Evolutionary conservation across 208 protist species (phyloP), one percentile per base, ranked within the genome.

Genomic region (Herpetomonas tarakana): DNA sequence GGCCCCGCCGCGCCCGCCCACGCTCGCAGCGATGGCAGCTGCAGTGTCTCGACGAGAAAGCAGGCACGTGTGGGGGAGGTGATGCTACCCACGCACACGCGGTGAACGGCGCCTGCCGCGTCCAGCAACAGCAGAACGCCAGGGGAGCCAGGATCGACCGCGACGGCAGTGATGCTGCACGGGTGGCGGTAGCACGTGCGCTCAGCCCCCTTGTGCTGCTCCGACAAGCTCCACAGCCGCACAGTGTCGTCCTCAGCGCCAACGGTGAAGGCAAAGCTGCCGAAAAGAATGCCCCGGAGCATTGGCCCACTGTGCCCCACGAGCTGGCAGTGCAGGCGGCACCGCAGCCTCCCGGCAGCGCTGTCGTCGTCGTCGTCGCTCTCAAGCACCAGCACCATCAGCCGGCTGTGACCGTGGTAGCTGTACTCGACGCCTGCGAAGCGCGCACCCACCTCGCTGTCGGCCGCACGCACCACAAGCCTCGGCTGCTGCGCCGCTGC

Each of bases 181-280:
- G 50, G 22, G 61, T 95, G 83, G 11, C 59, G 57, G 64, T 91
- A 88, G 2, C 66, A 77, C 11, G 81, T 71, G 29, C 85, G 80
- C 70, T 92, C 78, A 14, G 74, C 74, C 49, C 76, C 64, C 11
- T 70, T 41, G 35, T 41, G 35, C 9, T 6, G 35, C 35, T 41
- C 61, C 39, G 63, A 24, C 16, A 91, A 58, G 49, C 58, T 88
- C 88, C 88, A 95, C 45, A 92, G 62, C 24, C 75, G 78, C 27
- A 95, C 46, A 12, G 57, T 68, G 24, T 58, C 55, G 54, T 89
- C 85, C 19, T 49, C 45, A 1, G 71, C 75, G 11, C 76, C 72
- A 0, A 75, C 65, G 16, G 78, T 81, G 50, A 81, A 82, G 38
- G 81, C 65, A 49, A 88, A 84, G 56, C 81, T 81, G 45, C 76